phyloP scores from a whole-genome alignment of 352 stramenopile species.

The Pythium phragmiticola region DNA sequence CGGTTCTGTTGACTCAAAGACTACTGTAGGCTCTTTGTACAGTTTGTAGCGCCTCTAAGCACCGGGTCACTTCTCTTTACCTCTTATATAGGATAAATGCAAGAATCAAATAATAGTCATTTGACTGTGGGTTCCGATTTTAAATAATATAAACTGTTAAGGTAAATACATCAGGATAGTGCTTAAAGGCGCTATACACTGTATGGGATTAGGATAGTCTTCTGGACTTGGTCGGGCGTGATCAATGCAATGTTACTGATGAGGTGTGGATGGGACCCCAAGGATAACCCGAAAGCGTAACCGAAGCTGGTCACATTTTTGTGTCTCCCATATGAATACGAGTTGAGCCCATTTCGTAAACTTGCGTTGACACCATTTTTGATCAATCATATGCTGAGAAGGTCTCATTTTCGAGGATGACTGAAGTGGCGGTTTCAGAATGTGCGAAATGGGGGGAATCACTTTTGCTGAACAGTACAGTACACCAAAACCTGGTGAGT shows the following conservation, averaged over 20 bases:
- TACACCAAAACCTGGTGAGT: neutral
- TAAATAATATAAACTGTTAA: no score
- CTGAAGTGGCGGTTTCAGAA: constrained; percentile 1
- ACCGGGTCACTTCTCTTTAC: no score
- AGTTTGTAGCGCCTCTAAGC: no score
- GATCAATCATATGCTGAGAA: neutral
- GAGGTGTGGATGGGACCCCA: no score
- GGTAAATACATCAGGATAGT: no score
- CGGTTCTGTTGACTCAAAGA: neutral
- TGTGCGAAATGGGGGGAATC: neutral
- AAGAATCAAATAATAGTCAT: no score
- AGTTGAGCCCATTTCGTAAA: constrained; percentile 8
- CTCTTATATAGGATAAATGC: no score
- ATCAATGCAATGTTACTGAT: neutral
- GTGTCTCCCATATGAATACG: constrained; percentile 13
- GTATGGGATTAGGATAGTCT: no score
- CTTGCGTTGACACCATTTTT: neutral
- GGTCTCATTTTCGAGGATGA: constrained; percentile 9
- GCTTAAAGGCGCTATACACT: no score
- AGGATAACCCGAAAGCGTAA: neutral
- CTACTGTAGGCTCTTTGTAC: no score
- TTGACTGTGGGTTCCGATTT: no score
- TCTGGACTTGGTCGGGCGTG: no score
- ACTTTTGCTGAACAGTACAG: neutral
- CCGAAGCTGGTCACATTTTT: constrained; percentile 7